Evolutionary conservation across 352 stramenopile genomes (phyloP), one percentile per base, ranked within the genome.

Genomic region (Phytophthora multivora): DNA sequence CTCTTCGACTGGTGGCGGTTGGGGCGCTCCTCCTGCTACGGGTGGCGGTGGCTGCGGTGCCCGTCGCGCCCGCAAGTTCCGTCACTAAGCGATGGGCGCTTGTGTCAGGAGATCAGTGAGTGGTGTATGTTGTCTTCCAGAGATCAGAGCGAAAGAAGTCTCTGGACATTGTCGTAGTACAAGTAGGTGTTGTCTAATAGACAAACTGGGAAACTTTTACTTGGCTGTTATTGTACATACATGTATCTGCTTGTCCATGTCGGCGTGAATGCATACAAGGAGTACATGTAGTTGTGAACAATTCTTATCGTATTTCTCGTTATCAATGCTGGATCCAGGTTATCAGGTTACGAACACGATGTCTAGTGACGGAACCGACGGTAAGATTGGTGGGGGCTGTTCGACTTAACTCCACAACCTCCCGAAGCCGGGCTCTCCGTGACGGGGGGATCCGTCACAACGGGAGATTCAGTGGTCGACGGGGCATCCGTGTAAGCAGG

Each of bases 121-220:
- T 60, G 52, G 36, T 60, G 52, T 45, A 21, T 52, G 41, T 52
- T 11, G 30, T 60, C 15, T 21, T 36, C 28, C 18, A 51, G 38
- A 60, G 19, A 48, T 45, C 11, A 49, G 26, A 60, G 30, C 45
- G 52, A 46, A 52, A 47, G 52, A 52, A 60, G 41, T 52, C 41
- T 60, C 52, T 46, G 45, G 25, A 21, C 21, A 28, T 19, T 43
- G 49, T 56, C 49, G 35, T 46, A 26, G 35, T 46, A 39, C 15
- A 38, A 55, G 19, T 55, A 45, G 48, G 31, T 21, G 48, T 51
- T 52, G 40, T 60, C 31, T 60, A 60, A 60, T 60, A 60, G 51
- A 58, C 25, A 47, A 38, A 47, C 52, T 41, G 31, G 28, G 15
- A 36, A 45, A 26, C 33, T 40, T 46, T 40, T 39, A 52, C 36